These are phyloP conservation scores for Citrus sp. DNA, from an alignment of 345 rosid genomes.

Conservation along the genomic window DNA sequence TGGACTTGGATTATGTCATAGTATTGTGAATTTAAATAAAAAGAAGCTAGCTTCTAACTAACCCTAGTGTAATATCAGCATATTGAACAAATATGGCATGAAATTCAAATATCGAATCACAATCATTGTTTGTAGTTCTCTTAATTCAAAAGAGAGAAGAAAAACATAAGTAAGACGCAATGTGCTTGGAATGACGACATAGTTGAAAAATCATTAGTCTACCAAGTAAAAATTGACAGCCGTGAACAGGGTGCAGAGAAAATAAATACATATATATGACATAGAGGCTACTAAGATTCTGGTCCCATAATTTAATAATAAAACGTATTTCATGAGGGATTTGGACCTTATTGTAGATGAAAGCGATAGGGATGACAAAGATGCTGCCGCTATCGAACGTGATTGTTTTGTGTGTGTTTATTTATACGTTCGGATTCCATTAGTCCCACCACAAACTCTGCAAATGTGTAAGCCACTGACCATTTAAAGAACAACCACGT, in stretches of 20 bases:
- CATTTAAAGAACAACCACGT: constrained; percentile 6
- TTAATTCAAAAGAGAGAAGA: not conserved
- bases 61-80: too few species aligned
- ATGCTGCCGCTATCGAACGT: not conserved
- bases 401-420: not conserved
- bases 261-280: not conserved
- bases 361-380: not conserved
- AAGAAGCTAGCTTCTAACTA: too few species aligned
- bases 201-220: not conserved
- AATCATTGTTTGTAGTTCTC: too few species aligned
- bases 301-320: not conserved
- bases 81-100: too few species aligned
- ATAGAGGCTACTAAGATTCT: constrained; percentile 1
- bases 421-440: not conserved
- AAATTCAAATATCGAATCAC: too few species aligned
- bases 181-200: constrained; percentile 26
- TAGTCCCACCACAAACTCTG: not conserved
- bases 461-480: not conserved
- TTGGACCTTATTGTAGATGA: not conserved
- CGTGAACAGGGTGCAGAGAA: not conserved
- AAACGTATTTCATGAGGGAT: not conserved
- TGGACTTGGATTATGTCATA: too few species aligned
- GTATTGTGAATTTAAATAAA: too few species aligned
- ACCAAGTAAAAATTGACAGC: not conserved
- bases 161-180: not conserved